Evolutionary conservation across 2,329 filamentous ascomycete species (phyloP), one percentile per base, ranked within the genome.

Genomic region (Stagonosporopsis rhizophila): DNA sequence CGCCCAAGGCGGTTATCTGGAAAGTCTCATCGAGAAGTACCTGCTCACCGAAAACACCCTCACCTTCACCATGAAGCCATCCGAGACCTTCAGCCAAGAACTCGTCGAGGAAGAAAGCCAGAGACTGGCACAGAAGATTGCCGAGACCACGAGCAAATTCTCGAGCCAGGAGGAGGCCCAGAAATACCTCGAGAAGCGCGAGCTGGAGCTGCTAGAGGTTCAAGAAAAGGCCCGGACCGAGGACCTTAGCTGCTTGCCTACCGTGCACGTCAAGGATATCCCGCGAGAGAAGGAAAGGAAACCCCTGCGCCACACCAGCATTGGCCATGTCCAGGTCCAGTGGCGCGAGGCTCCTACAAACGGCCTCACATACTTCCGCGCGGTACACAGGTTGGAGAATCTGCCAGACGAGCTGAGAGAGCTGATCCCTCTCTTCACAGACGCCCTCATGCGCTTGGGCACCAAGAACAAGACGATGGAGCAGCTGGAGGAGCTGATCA

Each of bases 291-390:
- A 90, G 71, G 89, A 93, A 67, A 84, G 85, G 51, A 90, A 94
- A 60, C 86, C 89, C n/a, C 72, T 87, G 22, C 79, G 82, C 19
- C 80, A 86, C 61, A 81, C 79, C 35, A 79, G 80, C 11, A 74
- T 89, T 9, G 83, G 85, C 38, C 83, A 84, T 34, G 84, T 89
- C 37, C 86, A 89, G 41, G 86, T 95, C 4, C 91, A 97, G 68
- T 97, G 93, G 92, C 88, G 89, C 46, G 91, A 96, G 75, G 92
- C 93, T 7, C 90, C 92, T 2, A 99, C 95, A 0, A 99, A 99
- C 68, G 95, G 95, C 0, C 80, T 99, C 56, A 98, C 94, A 1
- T 99, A 99, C 74, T 96, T 99, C 80, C 89, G 93, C 56, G 92
- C 92, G 3, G 85, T 98, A 74, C 92, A 96, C 72, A 83, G 85